A percentile compares a stretch with the other conserved stretches of the same genome.
phyloP scores from a whole-genome alignment of 495 filamentous ascomycete genomes.

The Margaritispora aquatica region DNA sequence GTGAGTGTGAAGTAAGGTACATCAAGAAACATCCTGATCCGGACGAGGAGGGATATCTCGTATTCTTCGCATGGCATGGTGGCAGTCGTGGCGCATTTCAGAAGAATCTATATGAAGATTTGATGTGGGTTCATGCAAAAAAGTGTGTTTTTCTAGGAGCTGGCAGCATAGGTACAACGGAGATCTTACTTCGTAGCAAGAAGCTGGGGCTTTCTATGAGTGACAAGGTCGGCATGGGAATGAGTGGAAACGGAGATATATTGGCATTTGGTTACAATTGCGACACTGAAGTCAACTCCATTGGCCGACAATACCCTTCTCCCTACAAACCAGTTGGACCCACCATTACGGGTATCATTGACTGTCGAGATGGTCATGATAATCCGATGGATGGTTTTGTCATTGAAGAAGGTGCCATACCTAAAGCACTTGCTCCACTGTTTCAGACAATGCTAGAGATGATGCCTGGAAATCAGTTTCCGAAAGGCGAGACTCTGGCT shows the following conservation, averaged over 20 bases:
- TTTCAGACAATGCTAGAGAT: constrained; percentile 51
- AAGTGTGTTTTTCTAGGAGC: constrained; percentile 56
- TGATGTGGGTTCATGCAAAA: constrained; percentile 64
- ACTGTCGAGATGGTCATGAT: constrained; percentile 44
- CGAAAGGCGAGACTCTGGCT: constrained; percentile 31
- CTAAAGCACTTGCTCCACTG: constrained; percentile 46
- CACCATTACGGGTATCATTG: constrained; percentile 59
- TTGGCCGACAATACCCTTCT: constrained; percentile 42
- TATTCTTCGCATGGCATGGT: constrained; percentile 63
- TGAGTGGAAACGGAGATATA: constrained; percentile 66
- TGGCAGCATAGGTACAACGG: constrained; percentile 55
- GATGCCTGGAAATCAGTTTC: constrained; percentile 44
- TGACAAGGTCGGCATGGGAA: constrained; percentile 48
- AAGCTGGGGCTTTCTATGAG: constrained; percentile 52
- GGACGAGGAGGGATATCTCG: constrained; percentile 46
- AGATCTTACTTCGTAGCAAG: constrained; percentile 60
- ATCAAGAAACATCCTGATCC: constrained; percentile 44
- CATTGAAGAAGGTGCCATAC: constrained; percentile 59
- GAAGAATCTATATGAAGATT: constrained; percentile 49
- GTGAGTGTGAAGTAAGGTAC: constrained; percentile 62
- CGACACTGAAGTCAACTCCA: constrained; percentile 45
- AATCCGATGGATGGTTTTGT: constrained; percentile 58
- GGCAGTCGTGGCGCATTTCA: constrained; percentile 50
- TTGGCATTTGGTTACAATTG: constrained; percentile 60
- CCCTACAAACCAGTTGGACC: constrained; percentile 53